These are phyloP conservation scores for Wickerhamiella sergipiensis DNA, from an alignment of 805 yeast species.

Conservation along the genomic window DNA sequence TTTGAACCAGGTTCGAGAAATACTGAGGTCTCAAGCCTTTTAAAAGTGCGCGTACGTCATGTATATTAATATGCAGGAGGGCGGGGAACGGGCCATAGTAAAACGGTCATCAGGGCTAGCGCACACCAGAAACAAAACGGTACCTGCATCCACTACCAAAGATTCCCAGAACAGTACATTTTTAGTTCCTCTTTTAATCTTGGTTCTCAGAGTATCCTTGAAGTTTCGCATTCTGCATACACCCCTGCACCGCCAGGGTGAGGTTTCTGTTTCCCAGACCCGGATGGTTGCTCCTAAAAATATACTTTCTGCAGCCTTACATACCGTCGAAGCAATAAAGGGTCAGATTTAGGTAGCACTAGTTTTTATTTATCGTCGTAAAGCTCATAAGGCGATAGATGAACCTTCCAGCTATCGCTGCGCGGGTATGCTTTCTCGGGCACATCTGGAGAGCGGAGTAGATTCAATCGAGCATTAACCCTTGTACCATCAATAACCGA, in stretches of 20 bases:
- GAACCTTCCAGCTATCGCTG: not conserved
- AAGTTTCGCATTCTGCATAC: not conserved
- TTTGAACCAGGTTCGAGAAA: no score
- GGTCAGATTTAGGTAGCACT: no score
- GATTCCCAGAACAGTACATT: not conserved
- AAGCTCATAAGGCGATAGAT: not conserved
- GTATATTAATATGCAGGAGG: not conserved
- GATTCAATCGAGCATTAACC: not conserved
- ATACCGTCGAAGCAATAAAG: no score
- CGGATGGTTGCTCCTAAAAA: not conserved
- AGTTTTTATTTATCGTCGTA: not conserved
- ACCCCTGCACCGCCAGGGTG: not conserved
- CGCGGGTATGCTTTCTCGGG: not conserved
- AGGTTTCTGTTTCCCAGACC: not conserved
- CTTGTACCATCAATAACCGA: not conserved
- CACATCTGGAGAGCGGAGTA: not conserved
- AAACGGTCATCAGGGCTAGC: not conserved
- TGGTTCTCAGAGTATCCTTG: no score
- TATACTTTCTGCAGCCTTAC: no score
- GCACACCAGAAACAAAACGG: not conserved
- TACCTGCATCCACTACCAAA: not conserved
- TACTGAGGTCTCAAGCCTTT: no score
- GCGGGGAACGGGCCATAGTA: not conserved
- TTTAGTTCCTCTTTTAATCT: not conserved
- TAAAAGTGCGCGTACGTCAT: not conserved